These are phyloP conservation scores for Antitrichia curtipendula DNA, from an alignment of 225 moss, liverwort and hornwort species.

Conservation along the genomic window DNA sequence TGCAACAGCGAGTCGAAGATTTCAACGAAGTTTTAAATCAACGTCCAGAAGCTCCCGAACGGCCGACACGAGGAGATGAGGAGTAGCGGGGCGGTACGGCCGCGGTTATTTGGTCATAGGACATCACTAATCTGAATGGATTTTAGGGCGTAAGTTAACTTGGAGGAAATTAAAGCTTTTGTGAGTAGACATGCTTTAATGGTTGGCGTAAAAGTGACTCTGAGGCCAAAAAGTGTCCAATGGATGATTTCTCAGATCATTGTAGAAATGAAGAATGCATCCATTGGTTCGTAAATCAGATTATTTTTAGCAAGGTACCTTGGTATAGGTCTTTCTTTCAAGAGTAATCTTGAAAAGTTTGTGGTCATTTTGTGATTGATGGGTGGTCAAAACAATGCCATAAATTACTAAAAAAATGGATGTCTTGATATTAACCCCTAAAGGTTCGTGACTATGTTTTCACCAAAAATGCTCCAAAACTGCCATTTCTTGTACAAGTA, in stretches of 20 bases:
- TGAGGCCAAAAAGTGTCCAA: no score
- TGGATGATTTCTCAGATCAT: neutral
- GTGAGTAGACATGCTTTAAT: neutral
- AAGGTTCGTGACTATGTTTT: no score
- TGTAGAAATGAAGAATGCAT: neutral
- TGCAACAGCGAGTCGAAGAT: neutral
- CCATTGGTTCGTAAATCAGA: neutral
- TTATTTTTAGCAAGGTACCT: neutral
- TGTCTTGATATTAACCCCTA: no score
- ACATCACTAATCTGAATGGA: neutral
- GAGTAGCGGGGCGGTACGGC: neutral
- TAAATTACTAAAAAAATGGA: neutral
- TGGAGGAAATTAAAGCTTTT: neutral
- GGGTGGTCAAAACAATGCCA: neutral
- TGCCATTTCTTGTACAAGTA: no score
- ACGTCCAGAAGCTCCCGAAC: neutral
- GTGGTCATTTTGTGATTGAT: neutral
- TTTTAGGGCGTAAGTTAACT: neutral
- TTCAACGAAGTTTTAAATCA: neutral
- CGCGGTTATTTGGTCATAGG: neutral
- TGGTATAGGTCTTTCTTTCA: neutral
- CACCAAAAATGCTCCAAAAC: no score
- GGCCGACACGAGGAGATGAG: neutral
- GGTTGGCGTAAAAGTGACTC: neutral
- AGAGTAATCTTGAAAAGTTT: neutral